Evolutionary conservation across 495 filamentous ascomycete species (phyloP).

Genomic region (Podospora didyma): DNA sequence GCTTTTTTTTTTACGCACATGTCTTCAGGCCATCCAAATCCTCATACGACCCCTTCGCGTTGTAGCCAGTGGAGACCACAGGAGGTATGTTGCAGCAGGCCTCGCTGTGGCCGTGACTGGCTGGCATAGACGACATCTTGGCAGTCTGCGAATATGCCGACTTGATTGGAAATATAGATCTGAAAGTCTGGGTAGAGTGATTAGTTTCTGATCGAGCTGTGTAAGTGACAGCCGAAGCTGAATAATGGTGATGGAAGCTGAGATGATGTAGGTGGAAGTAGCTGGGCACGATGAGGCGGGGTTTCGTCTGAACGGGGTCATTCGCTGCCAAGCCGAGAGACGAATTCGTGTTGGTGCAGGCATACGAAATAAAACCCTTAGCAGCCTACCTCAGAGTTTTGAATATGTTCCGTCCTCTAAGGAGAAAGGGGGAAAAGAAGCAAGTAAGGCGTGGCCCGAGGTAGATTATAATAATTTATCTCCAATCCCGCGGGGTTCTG

Average conservation of each 20-base stretch:
- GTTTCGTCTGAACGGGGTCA: not conserved
- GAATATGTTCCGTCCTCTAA: no score
- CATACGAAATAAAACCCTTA: conserved; percentile 7
- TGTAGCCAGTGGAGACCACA: conserved; percentile 57
- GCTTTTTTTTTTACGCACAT: conserved; percentile 38
- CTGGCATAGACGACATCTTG: conserved; percentile 50
- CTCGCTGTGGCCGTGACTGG: conserved; percentile 51
- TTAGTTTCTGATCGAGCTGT: not conserved
- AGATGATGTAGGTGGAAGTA: not conserved
- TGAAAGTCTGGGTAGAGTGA: not conserved
- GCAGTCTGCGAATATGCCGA: conserved; percentile 12
- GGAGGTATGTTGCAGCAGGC: conserved; percentile 70
- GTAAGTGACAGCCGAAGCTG: no score
- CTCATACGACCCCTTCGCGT: conserved; percentile 60
- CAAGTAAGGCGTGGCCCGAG: no score
- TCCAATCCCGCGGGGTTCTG: no score
- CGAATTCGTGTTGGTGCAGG: conserved; percentile 15
- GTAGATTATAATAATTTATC: no score
- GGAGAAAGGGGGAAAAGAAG: no score
- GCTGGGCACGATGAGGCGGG: conserved; percentile 8
- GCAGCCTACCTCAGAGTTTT: no score
- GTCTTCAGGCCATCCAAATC: conserved; percentile 63
- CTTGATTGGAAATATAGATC: not conserved
- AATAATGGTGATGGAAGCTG: not conserved
- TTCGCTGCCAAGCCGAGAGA: conserved; percentile 5